Evolutionary conservation across 345 rosid species (phyloP), one percentile per base, ranked within the genome.

Genomic region (Lumnitzera littorea): DNA sequence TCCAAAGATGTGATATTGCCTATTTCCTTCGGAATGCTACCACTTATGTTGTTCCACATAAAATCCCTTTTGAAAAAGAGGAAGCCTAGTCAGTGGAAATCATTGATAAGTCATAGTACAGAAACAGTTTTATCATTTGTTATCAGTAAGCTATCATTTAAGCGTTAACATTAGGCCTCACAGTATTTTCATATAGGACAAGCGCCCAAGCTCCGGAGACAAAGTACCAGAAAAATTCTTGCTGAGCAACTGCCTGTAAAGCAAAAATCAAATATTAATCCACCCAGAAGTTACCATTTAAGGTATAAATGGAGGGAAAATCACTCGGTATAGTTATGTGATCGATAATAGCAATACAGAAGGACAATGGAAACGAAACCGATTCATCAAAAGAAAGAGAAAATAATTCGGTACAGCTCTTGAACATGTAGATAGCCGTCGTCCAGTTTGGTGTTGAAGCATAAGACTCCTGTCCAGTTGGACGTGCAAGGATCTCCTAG

Each of bases 391-490:
- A 50, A 14, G 20, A 16, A 51, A 14, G 56, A 61, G 46, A 51
- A 61, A 46, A 61, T 24, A 2, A 15, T 17, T 36, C 64, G 76
- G 49, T 77, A 90, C 99, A 94, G 62, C 76, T 90, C 91, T 57
- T 29, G 53, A 68, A 94, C 85, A 67, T 90, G 99, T 15, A 74
- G 86, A 80, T 86, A 94, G 69, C 88, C 83, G 73, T 90, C 96
- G 13, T 69, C 79, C 63, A 61, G 57, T 55, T 83, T 52, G 29
- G 24, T 20, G 66, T 84, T 82, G 73, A 48, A 86, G 70, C 99
- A 94, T 48, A 82, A 50, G 70, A 94, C 85, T 31, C 99, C 97
- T 11, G 96, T 94, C 99, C 99, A 94, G 29, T 86, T 90, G 3
- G 91, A 80, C 23, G 72, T 68, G 66, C 99, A 94, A 0, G 99